Evolutionary conservation across 1,284 basidiomycete genomes (phyloP).

Genomic region (Boletus mariae): DNA sequence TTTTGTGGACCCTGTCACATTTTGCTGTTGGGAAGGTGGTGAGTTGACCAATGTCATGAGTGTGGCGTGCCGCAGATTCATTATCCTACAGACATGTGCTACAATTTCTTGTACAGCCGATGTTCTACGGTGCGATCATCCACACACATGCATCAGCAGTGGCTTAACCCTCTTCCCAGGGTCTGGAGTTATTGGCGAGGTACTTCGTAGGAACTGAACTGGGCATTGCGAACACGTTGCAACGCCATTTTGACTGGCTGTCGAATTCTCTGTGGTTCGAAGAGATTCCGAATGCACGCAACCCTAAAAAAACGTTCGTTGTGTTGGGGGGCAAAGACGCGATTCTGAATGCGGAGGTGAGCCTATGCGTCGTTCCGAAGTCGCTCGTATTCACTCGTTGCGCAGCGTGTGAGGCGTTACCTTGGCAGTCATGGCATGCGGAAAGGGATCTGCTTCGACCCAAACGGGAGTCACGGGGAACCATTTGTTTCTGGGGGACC

Average conservation of each 20-base stretch:
- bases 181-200: slow-evolving; percentile 73
- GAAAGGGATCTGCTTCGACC: slow-evolving; percentile 68
- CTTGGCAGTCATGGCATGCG: slow-evolving; percentile 72
- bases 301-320: slow-evolving; percentile 59
- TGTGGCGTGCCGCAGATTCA: slow-evolving; percentile 1
- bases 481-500: slow-evolving; percentile 57
- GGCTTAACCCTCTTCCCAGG: slow-evolving; percentile 39
- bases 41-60: slow-evolving; percentile 19
- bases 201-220: slow-evolving; percentile 86
- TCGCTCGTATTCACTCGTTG: slow-evolving; percentile 1
- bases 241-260: slow-evolving; percentile 82
- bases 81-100: slow-evolving; percentile 66
- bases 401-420: slow-evolving; percentile 69
- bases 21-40: slow-evolving; percentile 90
- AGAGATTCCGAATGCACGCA: slow-evolving; percentile 76
- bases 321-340: slow-evolving; percentile 79
- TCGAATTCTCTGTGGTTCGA: slow-evolving; percentile 88
- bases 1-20: slow-evolving; percentile 86
- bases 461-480: slow-evolving; percentile 68
- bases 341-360: slow-evolving; percentile 70
- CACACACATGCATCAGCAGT: slow-evolving; percentile 6
- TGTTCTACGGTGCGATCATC: slow-evolving; percentile 50
- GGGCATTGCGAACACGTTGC: slow-evolving; percentile 81
- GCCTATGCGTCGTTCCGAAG: not conserved
- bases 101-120: slow-evolving; percentile 79